Base-by-base conservation (phyloP, 306 rosid species). In the Pyrus bretschneideri region DNA sequence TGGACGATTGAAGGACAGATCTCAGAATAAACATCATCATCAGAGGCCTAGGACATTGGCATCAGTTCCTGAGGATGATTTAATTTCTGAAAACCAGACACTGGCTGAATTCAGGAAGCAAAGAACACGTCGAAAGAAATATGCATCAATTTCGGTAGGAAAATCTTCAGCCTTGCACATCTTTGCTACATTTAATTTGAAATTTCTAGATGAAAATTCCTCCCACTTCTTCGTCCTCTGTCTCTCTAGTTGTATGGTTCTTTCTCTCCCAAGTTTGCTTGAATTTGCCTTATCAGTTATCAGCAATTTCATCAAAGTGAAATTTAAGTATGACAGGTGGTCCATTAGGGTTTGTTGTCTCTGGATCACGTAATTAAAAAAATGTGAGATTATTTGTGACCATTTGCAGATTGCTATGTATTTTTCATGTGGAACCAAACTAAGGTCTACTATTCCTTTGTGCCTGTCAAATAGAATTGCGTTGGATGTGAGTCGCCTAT, bases 61-160 rank as follows among this genome's bases (percentile, higher is more conserved):
- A 71, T 76, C 80, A 75, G 84, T 78, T 81, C 85, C 89, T 42
- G 65, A 71, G 59, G 80, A 87, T 75, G 87, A 83, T 68, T 82
- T 73, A 19, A 70, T 82, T 31, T 23, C 83, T 71, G 84, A 78
- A 79, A 80, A 81, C 74, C 85, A 71, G 85, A 76, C 49, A 46
- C 81, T 84, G 75, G 76, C 91, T 72, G 86, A 84, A 81, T 73
- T 84, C 78, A 83, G 84, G 80, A 62, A 38, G 55, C 54, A 80
- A 71, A 79, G 75, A 84, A 84, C 85, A 44, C 86, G 58, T 22
- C 93, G 84, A 57, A 86, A 89, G 90, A 91, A 87, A 76, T 87
- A 89, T 82, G 90, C 82, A 74, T 40, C 77, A 54, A 61, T 67
- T 67, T 27, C 19, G 73, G 79, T 77, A 45, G 44, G 74, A 52